Base-by-base conservation (phyloP, 2,329 filamentous ascomycete species). In the Fusarium nodosum region DNA sequence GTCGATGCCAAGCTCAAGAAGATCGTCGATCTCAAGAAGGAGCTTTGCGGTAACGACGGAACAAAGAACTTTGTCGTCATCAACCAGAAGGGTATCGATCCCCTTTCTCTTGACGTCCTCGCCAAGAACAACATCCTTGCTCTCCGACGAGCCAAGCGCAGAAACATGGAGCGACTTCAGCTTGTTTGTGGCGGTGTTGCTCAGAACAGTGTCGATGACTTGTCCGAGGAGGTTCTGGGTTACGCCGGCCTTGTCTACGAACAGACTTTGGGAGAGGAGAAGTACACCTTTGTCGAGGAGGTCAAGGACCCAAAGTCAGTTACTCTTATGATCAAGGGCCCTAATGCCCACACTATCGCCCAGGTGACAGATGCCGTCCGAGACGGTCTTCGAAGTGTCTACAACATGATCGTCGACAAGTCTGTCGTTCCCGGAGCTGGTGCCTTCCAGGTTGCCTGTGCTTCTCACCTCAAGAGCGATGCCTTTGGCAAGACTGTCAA, bases 61-160 rank as follows among this genome's bases (percentile, higher is more conserved):
- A 96, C 93, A 83, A 97, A 98, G 87, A 91, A 92, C 76, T 99
- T 99, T 79, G 96, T 98, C 71, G 91, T 99, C 76, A 93, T 99
- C 82, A 99, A 99, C 85, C 96, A 99, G 82, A 99, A 99, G 87
- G 96, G 96, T 68, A 99, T 99, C 74, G 96, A 99, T 79, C 96
- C 96, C 24, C 86, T 99, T 66, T 97, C 94, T 56, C 87, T 99
- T 72, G 96, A 99, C 76, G 94, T 99, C 15, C 85, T 99, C 61
- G 94, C 96, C 71, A 99, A 99, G 89, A 98, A 99, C 79, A 94
- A 94, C 72, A 99, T 99, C 75, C 89, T 98, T 71, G 96, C 96
- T 55, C 88, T 99, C 67, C 90, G 96, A 76, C 88, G 96, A 79
- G 96, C 96, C 41, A 99, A 99, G 91, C 88, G 96, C 81, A 92